Base-by-base conservation (phyloP, 2,329 filamentous ascomycete species). In the Penicillium sp. region DNA sequence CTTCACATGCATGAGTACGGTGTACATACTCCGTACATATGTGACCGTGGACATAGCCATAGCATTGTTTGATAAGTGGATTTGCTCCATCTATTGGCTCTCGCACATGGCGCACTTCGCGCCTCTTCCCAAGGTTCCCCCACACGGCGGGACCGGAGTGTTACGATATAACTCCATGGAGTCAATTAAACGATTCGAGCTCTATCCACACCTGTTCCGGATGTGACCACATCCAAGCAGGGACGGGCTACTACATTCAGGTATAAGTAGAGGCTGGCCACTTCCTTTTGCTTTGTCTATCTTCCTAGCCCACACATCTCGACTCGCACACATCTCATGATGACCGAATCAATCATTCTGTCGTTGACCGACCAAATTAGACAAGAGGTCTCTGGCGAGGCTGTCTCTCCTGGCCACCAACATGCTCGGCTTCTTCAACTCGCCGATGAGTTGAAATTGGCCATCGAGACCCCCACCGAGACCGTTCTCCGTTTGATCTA, bases 361-460 rank as follows among this genome's bases (percentile, higher is more conserved):
- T 46, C 48, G 3, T 45, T 58, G 10, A 38, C 44, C 14, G 47
- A 53, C 45, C 42, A 56, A 16, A 58, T 58, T 24, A 53, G 45
- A 31, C 18, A n/a, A n/a, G 53, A 53, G 29, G 29, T 31, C n/a
- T 36, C 24, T 3, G 16, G 49, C 5, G 21, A 24, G 2, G 27
- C 53, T 14, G 14, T n/a, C 16, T 10, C 10, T 4, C 5, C 43
- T 43, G 56, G 46, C 14, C 49, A 52, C 40, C n/a, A 34, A n/a
- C 60, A 60, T 53, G 45, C 53, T 13, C 50, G 58, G 5, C 45
- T 66, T 22, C 57, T 64, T 14, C 54, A 55, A 18, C 44, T 60
- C 13, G 52, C 63, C 10, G 56, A 58, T n/a, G 57, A 66, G 16
- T 48, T 66, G 11, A 61, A 58, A 16, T 38, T 63, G 21, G 57